These are phyloP conservation scores for Cytospora chrysosperma DNA, from an alignment of 2,329 filamentous ascomycete genomes.

Conservation along the genomic window DNA sequence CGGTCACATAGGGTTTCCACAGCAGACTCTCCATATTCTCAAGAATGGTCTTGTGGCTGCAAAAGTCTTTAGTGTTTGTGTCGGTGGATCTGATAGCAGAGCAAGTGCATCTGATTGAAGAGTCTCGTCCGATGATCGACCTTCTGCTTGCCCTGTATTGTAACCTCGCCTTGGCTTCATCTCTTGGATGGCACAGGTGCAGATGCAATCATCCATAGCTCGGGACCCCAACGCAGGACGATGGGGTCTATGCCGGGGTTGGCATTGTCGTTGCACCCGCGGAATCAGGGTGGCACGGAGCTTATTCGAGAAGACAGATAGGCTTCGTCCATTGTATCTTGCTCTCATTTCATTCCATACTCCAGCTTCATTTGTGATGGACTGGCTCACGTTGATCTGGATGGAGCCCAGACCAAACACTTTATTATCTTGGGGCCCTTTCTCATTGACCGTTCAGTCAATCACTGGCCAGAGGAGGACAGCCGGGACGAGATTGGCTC, in stretches of 20 bases:
- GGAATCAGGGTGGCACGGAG: constrained; percentile 5
- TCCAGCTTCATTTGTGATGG: background rate
- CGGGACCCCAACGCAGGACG: constrained; percentile 12
- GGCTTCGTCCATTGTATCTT: constrained; percentile 3
- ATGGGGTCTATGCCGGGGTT: constrained; percentile 16
- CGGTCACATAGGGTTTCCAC: background rate
- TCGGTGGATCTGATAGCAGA: constrained; percentile 15
- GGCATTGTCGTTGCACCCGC: constrained; percentile 21
- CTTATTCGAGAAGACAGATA: constrained; percentile 11
- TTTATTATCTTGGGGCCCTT: background rate
- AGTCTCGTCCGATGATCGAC: constrained; percentile 20
- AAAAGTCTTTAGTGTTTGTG: constrained; percentile 21
- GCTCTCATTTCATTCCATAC: constrained; percentile 5
- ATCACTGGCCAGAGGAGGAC: background rate
- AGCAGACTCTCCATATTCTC: background rate
- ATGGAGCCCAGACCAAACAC: constrained; percentile 3
- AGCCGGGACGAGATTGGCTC: constrained; percentile 3
- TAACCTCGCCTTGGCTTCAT: constrained; percentile 7
- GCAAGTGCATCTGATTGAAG: constrained; percentile 2
- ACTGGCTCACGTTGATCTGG: constrained; percentile 10
- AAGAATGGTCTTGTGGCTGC: constrained; percentile 20
- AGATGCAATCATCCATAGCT: constrained; percentile 19
- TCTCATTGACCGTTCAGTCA: background rate
- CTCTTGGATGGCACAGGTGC: constrained; percentile 17
- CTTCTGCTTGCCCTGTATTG: constrained; percentile 2